Evolutionary conservation across 1,284 basidiomycete genomes (phyloP), one percentile per base, ranked within the genome.

Genomic region (Leccinum griseonigrum): DNA sequence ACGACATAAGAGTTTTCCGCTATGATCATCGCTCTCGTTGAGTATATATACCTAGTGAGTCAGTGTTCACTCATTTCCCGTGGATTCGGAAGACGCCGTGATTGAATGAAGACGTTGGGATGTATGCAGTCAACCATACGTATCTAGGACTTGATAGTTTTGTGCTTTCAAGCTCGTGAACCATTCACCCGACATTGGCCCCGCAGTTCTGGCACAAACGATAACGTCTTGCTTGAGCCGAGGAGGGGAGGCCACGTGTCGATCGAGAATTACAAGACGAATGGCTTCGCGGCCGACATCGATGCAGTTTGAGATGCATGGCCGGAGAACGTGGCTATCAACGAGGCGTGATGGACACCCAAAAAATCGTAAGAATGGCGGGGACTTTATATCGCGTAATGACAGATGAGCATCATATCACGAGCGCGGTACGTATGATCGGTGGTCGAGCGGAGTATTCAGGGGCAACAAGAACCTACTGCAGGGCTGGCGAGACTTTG

Each of bases 291-390:
- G 32, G 13, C 40, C 29, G n/a, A 48, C 53, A 43, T 57, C 40
- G 48, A 53, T 54, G 56, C 38, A 11, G 51, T 31, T 54, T 31
- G 14, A 48, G n/a, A 11, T n/a, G 32, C n/a, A 48, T 13, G n/a
- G 32, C 38, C 48, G 16, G 34, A 34, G 50, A 59, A 67, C 28
- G 63, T 58, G 65, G 63, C 55, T 16, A 56, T 48, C 56, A 70
- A 70, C 58, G 67, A 61, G 64, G 68, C 60, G 29, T 50, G 36
- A 10, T 60, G 59, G 38, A 48, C 63, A 66, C 68, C 38, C 36
- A 53, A 46, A 46, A 46, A 46, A 46, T 18, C 18, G 18, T 5
- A 36, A 36, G 34, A 16, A 9, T 43, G 59, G 52, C 59, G 51
- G 43, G 51, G 52, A 43, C 50, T 40, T 40, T 3, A 38, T 32